Conservation (phyloP, 495 filamentous ascomycete species). For the Xylaria flabelliformis region DNA sequence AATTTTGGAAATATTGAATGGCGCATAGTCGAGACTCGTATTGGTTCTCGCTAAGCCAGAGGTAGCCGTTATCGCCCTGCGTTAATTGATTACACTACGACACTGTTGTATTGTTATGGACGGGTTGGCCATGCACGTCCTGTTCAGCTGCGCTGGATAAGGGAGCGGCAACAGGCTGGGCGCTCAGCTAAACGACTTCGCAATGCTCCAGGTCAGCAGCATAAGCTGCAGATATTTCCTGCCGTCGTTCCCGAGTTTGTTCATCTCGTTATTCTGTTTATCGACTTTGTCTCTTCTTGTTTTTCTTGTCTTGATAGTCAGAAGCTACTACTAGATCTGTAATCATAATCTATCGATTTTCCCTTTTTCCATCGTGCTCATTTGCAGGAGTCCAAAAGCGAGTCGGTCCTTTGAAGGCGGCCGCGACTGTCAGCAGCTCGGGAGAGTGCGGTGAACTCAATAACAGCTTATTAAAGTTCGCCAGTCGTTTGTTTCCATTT, state of each 20-base stretch:
- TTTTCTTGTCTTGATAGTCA: neutral
- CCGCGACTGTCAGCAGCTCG: neutral
- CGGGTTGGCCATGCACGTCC: neutral
- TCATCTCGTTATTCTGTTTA: neutral
- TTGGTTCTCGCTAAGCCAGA: conserved; percentile 6
- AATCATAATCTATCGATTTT: neutral
- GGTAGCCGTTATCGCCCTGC: neutral
- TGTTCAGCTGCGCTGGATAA: conserved; percentile 10
- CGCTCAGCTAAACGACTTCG: conserved; percentile 16
- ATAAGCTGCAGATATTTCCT: neutral
- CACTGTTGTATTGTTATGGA: conserved; percentile 14
- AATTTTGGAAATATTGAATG: neutral
- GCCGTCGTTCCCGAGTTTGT: conserved; percentile 16
- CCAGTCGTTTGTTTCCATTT: neutral
- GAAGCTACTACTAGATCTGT: neutral
- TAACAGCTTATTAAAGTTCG: neutral
- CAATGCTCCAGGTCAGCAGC: conserved; percentile 14
- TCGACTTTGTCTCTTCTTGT: neutral
- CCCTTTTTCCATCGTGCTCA: neutral
- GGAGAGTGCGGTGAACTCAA: neutral
- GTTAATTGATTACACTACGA: conserved; percentile 6
- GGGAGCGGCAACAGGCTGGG: conserved; percentile 9
- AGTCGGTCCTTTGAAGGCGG: neutral
- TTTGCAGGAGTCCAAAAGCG: neutral
- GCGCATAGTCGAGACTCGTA: conserved; percentile 8